Evolutionary conservation across 305 asterid genomes (phyloP).

Genomic region (Caryopteris hybrid): DNA sequence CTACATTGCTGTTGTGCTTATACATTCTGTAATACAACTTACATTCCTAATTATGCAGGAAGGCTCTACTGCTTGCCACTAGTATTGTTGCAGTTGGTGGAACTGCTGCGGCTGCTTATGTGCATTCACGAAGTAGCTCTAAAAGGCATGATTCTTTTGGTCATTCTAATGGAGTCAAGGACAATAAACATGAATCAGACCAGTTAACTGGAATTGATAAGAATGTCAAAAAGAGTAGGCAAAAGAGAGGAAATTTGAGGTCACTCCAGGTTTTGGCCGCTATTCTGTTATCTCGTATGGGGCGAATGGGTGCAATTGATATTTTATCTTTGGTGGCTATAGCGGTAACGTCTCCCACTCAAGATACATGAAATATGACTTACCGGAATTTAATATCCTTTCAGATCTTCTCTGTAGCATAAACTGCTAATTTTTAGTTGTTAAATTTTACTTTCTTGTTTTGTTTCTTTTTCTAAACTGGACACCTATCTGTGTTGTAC

Average conservation of each 20-base stretch:
- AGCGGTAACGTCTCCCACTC: constrained; percentile 64
- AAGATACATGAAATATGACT: constrained; percentile 15
- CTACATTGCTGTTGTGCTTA: background rate
- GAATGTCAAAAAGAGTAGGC: constrained; percentile 65
- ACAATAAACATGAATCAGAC: constrained; percentile 34
- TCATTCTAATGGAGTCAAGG: constrained; percentile 49
- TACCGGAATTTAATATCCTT: constrained; percentile 8
- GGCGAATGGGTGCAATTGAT: constrained; percentile 71
- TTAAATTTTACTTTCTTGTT: background rate
- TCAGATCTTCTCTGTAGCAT: constrained; percentile 14
- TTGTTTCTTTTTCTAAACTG: background rate
- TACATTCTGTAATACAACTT: background rate
- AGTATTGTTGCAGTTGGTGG: constrained; percentile 92
- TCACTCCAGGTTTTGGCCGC: constrained; percentile 91
- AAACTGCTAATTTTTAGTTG: constrained; percentile 5
- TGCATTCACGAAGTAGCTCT: constrained; percentile 54
- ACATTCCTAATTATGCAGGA: constrained; percentile 42
- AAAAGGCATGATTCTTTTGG: constrained; percentile 35
- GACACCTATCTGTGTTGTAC: background rate
- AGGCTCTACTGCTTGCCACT: constrained; percentile 72
- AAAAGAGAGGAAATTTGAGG: constrained; percentile 79
- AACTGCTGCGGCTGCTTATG: constrained; percentile 75
- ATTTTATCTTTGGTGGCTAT: constrained; percentile 75
- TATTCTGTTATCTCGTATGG: constrained; percentile 83
- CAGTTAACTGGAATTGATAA: constrained; percentile 41